Evolutionary conservation across 352 stramenopile species (phyloP).

Genomic region (Phytopythium cucurbitacearum): DNA sequence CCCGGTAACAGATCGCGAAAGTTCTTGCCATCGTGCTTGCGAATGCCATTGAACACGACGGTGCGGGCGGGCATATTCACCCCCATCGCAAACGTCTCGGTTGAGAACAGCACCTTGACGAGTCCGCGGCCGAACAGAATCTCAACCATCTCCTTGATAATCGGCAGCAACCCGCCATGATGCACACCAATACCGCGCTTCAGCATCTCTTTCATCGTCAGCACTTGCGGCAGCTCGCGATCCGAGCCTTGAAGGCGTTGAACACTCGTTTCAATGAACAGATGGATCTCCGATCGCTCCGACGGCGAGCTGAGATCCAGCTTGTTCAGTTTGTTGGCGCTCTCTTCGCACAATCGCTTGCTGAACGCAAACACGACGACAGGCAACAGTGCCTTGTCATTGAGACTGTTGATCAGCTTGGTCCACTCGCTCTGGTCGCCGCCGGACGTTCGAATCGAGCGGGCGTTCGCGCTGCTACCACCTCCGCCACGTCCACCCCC

Average conservation of each 20-base stretch:
- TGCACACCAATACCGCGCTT: constrained; percentile 96
- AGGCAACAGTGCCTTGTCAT: constrained; percentile 91
- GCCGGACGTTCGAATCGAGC: constrained; percentile 50
- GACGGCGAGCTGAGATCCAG: constrained; percentile 66
- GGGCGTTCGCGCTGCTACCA: constrained; percentile 35
- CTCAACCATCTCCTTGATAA: constrained; percentile 99
- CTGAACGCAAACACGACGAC: constrained; percentile 95
- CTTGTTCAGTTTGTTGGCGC: constrained; percentile 68
- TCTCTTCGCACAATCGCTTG: constrained; percentile 83
- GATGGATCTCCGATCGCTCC: constrained; percentile 79
- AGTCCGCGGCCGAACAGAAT: constrained; percentile 97
- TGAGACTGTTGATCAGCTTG: constrained; percentile 80
- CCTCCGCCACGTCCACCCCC: constrained; percentile 29
- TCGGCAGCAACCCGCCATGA: constrained; percentile 96
- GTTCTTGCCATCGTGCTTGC: constrained; percentile 96
- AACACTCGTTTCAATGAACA: constrained; percentile 76
- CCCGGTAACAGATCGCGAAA: constrained; percentile 87
- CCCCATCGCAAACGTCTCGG: constrained; percentile 99
- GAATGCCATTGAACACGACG: constrained; percentile 97
- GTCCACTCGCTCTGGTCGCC: constrained; percentile 86
- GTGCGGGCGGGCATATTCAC: constrained; percentile 98
- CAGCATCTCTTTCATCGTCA: constrained; percentile 96
- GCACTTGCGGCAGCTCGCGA: constrained; percentile 96
- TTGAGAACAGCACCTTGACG: constrained; percentile 98
- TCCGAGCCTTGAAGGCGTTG: constrained; percentile 91